A percentile compares a stretch with the other conserved stretches of the same genome.
Evolutionary conservation across 116 monocot genomes (phyloP).

Genomic region (Dioscorea cayenensis): DNA sequence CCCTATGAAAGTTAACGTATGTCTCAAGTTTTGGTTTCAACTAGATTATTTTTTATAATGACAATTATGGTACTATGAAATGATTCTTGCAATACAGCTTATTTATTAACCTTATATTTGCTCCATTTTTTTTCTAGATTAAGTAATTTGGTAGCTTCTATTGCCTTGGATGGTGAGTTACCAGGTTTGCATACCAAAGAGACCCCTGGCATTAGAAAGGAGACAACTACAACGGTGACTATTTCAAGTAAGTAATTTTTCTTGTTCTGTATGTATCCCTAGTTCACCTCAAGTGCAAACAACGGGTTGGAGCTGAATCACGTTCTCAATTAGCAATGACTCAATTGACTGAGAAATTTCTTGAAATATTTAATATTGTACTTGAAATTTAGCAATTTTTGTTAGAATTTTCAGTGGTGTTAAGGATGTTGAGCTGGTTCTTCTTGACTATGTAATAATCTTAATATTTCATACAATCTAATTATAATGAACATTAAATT

Average conservation of each 20-base stretch:
- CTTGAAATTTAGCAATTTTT: too few relatives aligned
- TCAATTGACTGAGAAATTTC: too few relatives aligned
- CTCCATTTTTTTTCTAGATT: not conserved
- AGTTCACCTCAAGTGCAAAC: not conserved
- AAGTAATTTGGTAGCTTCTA: not conserved
- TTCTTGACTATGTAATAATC: too few relatives aligned
- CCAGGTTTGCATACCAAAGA: conserved; percentile 95
- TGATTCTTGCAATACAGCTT: not conserved
- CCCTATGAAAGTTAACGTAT: not conserved
- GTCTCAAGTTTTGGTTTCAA: not conserved
- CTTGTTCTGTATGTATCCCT: not conserved
- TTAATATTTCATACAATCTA: too few relatives aligned
- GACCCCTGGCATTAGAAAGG: conserved; percentile 58
- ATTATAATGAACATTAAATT: too few relatives aligned
- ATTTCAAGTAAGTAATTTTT: not conserved
- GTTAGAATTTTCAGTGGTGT: too few relatives aligned
- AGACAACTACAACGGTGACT: conserved; percentile 57
- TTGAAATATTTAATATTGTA: too few relatives aligned
- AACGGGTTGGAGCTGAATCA: not conserved
- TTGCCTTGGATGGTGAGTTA: conserved; percentile 62
- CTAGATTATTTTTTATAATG: too few relatives aligned
- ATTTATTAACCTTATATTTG: not conserved
- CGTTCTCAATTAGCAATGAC: too few relatives aligned
- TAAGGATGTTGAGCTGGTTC: too few relatives aligned
- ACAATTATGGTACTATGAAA: not conserved